phyloP scores from a whole-genome alignment of 192 early-diverging fungal species.

The Gigaspora rosea region DNA sequence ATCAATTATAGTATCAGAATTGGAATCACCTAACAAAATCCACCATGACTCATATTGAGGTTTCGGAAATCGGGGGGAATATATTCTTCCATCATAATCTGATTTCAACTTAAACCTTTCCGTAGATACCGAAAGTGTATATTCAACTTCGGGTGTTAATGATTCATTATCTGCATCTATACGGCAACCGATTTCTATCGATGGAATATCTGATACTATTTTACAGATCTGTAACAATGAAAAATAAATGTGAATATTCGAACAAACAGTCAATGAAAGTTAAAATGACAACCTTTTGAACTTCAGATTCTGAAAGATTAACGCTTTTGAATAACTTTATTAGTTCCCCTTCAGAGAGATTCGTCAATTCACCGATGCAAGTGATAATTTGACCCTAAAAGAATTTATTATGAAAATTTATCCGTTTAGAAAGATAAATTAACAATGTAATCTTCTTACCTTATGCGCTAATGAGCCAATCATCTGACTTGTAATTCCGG shows the following conservation, averaged over 20 bases:
- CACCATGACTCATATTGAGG: slow-evolving; percentile 94
- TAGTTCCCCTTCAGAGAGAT: slow-evolving; percentile 31
- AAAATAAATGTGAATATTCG: neutral
- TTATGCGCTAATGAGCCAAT: slow-evolving; percentile 26
- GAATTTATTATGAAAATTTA: neutral
- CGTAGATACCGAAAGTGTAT: slow-evolving; percentile 32
- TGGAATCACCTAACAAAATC: slow-evolving; percentile 73
- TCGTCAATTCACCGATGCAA: slow-evolving; percentile 43
- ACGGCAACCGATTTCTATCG: slow-evolving; percentile 44
- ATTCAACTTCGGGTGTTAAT: slow-evolving; percentile 42
- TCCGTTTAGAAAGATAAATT: neutral
- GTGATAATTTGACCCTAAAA: slow-evolving; percentile 30
- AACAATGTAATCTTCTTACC: slow-evolving; percentile 28
- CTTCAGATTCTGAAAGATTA: neutral
- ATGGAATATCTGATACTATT: slow-evolving; percentile 49
- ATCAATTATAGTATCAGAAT: slow-evolving; percentile 68
- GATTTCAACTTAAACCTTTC: slow-evolving; percentile 21
- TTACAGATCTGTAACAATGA: slow-evolving; percentile 41
- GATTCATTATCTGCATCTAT: slow-evolving; percentile 51
- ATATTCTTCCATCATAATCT: slow-evolving; percentile 58
- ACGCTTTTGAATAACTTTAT: slow-evolving; percentile 30
- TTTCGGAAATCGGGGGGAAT: slow-evolving; percentile 87
- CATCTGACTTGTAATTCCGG: slow-evolving; percentile 43
- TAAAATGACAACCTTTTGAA: slow-evolving; percentile 11
- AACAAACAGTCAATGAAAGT: neutral